Conservation (phyloP, 176 grass and related monocot genomes). For the Aegilops tauschii region DNA sequence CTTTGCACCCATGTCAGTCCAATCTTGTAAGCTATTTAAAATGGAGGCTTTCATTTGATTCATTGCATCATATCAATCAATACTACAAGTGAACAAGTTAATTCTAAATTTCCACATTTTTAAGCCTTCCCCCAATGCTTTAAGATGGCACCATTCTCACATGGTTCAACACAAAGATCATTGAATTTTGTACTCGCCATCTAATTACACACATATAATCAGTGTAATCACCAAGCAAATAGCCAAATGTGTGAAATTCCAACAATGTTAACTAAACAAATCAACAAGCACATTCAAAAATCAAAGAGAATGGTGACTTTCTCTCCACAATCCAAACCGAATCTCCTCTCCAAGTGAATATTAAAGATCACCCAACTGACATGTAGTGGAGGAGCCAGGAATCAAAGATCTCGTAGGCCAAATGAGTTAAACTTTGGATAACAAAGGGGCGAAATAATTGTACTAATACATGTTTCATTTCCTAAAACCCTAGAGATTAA, state of each 20-base stretch:
- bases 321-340: neutral
- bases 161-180: too few relatives aligned
- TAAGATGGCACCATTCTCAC: too few relatives aligned
- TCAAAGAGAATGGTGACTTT: neutral
- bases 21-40: neutral
- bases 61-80: neutral
- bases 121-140: neutral
- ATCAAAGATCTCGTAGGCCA: too few relatives aligned
- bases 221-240: neutral
- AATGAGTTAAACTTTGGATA: too few relatives aligned
- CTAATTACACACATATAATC: too few relatives aligned
- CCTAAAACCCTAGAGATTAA: too few relatives aligned
- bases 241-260: neutral
- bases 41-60: neutral
- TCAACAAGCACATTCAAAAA: neutral
- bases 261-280: neutral
- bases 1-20: neutral
- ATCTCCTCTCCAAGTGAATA: too few relatives aligned
- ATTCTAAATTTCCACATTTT: neutral
- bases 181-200: too few relatives aligned
- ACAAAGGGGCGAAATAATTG: too few relatives aligned
- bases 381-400: too few relatives aligned
- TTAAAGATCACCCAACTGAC: too few relatives aligned
- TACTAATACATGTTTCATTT: too few relatives aligned
- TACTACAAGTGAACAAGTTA: neutral